A percentile compares a stretch with the other conserved stretches of the same genome.
phyloP scores from a whole-genome alignment of 139 green algal species.

The Protoeuglena noctilucae region DNA sequence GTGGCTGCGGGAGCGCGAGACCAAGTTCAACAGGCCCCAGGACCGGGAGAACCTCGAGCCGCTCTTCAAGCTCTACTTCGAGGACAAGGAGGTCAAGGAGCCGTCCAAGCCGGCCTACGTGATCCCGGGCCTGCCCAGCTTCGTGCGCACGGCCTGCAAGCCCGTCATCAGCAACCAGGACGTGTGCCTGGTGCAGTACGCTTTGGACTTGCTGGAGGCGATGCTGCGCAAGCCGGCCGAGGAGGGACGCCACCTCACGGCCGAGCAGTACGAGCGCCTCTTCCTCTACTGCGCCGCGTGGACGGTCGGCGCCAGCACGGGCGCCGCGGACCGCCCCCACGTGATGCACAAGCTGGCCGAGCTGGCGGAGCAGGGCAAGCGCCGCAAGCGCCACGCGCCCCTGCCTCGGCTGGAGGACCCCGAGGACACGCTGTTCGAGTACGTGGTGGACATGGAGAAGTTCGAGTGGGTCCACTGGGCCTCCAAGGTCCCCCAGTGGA shows the following conservation, averaged over 20 bases:
- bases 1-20: constrained; percentile 46
- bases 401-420: constrained; percentile 34
- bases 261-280: constrained; percentile 50
- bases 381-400: constrained; percentile 23
- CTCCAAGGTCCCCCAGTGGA: constrained; percentile 55
- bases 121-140: constrained; percentile 47
- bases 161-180: constrained; percentile 72
- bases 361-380: too few relatives aligned
- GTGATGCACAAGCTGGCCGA: constrained; percentile 64
- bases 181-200: constrained; percentile 53
- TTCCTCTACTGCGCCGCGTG: constrained; percentile 79
- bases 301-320: constrained; percentile 67
- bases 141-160: constrained; percentile 46
- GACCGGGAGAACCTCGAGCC: constrained; percentile 41
- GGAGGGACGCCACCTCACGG: constrained; percentile 13
- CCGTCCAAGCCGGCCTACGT: constrained; percentile 71
- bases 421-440: constrained; percentile 70
- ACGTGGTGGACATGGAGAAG: constrained; percentile 45
- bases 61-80: constrained; percentile 70
- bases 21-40: constrained; percentile 1
- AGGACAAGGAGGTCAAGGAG: constrained; percentile 38
- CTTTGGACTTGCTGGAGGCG: constrained; percentile 65
- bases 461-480: constrained; percentile 64
- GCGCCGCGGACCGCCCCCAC: constrained; percentile 39
- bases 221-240: constrained; percentile 23